Evolutionary conservation across 371 early-diverging fungal species (phyloP).

Genomic region (Mortierella polycephala): DNA sequence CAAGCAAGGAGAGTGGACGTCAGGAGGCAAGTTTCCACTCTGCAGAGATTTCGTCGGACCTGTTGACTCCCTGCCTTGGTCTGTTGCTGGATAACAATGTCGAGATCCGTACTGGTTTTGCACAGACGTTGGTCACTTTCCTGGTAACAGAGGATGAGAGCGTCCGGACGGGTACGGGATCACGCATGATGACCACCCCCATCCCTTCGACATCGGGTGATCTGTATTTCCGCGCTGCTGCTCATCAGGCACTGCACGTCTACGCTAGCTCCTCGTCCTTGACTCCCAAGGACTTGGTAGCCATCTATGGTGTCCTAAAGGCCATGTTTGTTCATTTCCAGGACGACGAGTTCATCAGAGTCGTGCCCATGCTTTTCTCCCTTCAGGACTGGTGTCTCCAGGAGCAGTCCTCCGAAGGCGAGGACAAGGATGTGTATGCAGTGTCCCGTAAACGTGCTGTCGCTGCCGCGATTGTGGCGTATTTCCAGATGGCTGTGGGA

Average conservation of each 20-base stretch:
- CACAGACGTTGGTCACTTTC: constrained; percentile 53
- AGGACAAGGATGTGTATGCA: constrained; percentile 21
- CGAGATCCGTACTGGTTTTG: constrained; percentile 52
- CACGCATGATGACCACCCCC: constrained; percentile 17
- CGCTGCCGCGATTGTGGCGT: constrained; percentile 62
- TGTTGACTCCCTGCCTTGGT: constrained; percentile 59
- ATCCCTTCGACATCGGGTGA: constrained; percentile 50
- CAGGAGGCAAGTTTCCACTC: constrained; percentile 32
- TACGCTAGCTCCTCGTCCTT: constrained; percentile 62
- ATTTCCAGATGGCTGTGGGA: constrained; percentile 43
- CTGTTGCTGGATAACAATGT: constrained; percentile 58
- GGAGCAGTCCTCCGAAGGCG: neutral
- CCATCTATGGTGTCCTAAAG: constrained; percentile 64
- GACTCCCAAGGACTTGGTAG: constrained; percentile 67
- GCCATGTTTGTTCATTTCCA: constrained; percentile 66
- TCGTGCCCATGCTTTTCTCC: constrained; percentile 72
- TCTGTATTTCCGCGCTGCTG: constrained; percentile 62
- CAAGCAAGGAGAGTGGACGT: constrained; percentile 44
- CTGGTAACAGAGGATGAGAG: constrained; percentile 39
- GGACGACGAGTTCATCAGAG: constrained; percentile 69
- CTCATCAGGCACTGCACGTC: constrained; percentile 67
- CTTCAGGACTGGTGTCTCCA: constrained; percentile 60
- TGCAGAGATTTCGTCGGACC: constrained; percentile 50
- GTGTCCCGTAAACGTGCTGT: constrained; percentile 62
- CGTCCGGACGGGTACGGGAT: constrained; percentile 8